These are phyloP conservation scores for Allomyces arbusculus DNA, from an alignment of 192 early-diverging fungal species.

Conservation along the genomic window DNA sequence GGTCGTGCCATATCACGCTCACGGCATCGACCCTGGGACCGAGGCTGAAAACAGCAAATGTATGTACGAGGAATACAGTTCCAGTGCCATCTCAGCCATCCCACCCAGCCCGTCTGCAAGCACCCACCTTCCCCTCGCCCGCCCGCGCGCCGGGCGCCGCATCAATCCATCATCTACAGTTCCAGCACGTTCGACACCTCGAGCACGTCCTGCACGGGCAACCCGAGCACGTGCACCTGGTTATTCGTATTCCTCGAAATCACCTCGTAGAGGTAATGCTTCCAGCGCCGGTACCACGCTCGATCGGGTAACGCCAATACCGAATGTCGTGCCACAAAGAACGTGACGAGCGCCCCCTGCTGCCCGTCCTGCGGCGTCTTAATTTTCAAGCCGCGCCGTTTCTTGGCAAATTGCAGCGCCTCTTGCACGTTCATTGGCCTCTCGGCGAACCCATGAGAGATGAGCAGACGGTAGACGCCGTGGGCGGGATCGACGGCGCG, in stretches of 20 bases:
- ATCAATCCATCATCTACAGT: too few species aligned
- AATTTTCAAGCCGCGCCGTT: background rate
- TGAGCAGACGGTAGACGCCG: background rate
- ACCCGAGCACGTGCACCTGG: background rate
- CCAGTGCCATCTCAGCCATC: too few species aligned
- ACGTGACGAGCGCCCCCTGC: background rate
- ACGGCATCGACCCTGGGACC: too few species aligned
- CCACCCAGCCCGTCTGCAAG: too few species aligned
- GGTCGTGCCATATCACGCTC: too few species aligned
- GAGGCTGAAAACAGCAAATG: too few species aligned
- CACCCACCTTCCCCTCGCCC: too few species aligned
- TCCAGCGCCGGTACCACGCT: background rate
- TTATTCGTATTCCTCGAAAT: background rate
- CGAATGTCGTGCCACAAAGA: background rate
- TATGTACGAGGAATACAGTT: too few species aligned
- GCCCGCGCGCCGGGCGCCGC: too few species aligned
- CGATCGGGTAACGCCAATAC: background rate
- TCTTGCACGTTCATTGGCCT: background rate
- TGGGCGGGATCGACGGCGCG: background rate
- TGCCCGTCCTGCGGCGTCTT: background rate
- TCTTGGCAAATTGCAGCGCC: background rate
- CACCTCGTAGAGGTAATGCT: background rate
- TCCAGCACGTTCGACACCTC: background rate
- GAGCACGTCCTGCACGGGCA: background rate
- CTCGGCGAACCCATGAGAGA: background rate